phyloP scores from a whole-genome alignment of 768 basidiomycete species.

The Lentinula sp. region DNA sequence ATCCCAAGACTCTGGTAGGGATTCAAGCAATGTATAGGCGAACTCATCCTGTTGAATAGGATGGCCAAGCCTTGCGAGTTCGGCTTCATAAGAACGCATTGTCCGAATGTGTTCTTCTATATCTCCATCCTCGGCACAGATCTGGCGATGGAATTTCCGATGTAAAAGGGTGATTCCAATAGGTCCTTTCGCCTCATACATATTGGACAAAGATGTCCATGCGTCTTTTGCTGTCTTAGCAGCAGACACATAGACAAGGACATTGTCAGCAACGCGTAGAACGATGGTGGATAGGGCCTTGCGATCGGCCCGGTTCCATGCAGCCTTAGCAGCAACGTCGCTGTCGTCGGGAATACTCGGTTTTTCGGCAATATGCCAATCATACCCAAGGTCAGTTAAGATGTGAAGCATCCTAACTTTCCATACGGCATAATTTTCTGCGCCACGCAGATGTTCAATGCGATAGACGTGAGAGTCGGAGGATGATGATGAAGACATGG shows the following conservation, averaged over 20 bases:
- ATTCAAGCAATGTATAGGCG: slow-evolving; percentile 21
- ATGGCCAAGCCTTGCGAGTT: slow-evolving; percentile 15
- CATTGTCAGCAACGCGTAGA: slow-evolving; percentile 18
- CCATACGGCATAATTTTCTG: slow-evolving; percentile 9
- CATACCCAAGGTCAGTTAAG: slow-evolving; percentile 5
- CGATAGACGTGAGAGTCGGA: not conserved
- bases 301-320: not conserved
- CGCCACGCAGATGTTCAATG: slow-evolving; percentile 9
- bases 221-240: slow-evolving; percentile 17
- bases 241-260: slow-evolving; percentile 22
- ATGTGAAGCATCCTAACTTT: slow-evolving; percentile 11
- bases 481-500: not conserved
- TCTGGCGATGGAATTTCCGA: slow-evolving; percentile 18
- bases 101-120: slow-evolving; percentile 24
- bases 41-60: slow-evolving; percentile 22
- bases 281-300: slow-evolving; percentile 23
- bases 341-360: not conserved
- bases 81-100: slow-evolving; percentile 17
- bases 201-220: slow-evolving; percentile 21
- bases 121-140: slow-evolving; percentile 21
- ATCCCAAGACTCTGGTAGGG: slow-evolving; percentile 27
- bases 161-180: slow-evolving; percentile 19
- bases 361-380: not conserved
- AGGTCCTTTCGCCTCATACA: slow-evolving; percentile 21
- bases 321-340: not conserved